Evolutionary conservation across 2,329 filamentous ascomycete species (phyloP).

Genomic region (Colletotrichum eremochloae): DNA sequence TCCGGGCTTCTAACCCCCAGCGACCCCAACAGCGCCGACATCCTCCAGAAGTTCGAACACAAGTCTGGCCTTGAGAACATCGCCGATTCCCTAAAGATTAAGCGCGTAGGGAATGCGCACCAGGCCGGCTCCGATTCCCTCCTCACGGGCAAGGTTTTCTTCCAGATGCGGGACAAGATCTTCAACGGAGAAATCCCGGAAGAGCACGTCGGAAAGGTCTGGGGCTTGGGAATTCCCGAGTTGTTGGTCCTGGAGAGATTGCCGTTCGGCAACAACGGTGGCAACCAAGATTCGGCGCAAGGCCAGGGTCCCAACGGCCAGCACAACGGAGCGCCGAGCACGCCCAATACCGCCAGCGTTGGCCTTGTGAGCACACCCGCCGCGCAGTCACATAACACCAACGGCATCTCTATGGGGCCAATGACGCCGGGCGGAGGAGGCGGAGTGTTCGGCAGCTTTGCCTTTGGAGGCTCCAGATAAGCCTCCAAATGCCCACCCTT

Average conservation of each 20-base stretch:
- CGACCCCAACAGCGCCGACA: conserved; percentile 76
- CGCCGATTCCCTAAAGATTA: conserved; percentile 91
- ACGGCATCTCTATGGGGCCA: conserved; percentile 71
- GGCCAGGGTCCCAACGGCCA: conserved; percentile 50
- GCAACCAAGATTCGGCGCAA: conserved; percentile 53
- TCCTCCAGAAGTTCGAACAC: conserved; percentile 86
- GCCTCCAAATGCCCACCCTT: not conserved
- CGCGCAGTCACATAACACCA: conserved; percentile 67
- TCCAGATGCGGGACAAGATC: conserved; percentile 89
- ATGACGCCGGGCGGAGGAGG: conserved; percentile 84
- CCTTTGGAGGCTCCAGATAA: conserved; percentile 59
- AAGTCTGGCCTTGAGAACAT: conserved; percentile 95
- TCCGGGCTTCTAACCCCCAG: conserved; percentile 73
- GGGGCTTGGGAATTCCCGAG: conserved; percentile 86
- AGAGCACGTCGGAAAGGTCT: conserved; percentile 90
- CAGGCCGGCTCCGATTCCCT: conserved; percentile 95
- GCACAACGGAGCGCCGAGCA: conserved; percentile 68
- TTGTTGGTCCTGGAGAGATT: conserved; percentile 57
- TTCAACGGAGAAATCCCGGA: conserved; percentile 86
- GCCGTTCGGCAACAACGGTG: conserved; percentile 51
- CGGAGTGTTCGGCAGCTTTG: conserved; percentile 82
- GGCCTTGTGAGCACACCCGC: conserved; percentile 64
- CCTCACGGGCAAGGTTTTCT: conserved; percentile 94
- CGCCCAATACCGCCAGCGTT: conserved; percentile 75
- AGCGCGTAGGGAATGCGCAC: conserved; percentile 88